Conservation (phyloP, 2,329 filamentous ascomycete species). For the Cordyceps militaris region DNA sequence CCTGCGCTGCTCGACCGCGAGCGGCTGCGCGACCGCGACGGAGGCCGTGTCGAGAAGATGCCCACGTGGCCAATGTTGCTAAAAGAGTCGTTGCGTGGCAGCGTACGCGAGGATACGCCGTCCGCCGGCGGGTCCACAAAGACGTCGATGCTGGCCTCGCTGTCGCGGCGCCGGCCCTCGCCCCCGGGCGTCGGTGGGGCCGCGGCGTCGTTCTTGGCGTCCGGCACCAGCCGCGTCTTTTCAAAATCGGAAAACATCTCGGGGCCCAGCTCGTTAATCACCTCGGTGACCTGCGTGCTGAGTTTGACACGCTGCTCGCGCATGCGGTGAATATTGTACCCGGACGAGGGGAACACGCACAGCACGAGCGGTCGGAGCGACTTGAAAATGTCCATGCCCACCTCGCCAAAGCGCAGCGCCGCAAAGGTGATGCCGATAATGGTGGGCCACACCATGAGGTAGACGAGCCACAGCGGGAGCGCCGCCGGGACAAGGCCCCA, state of each 20-base stretch:
- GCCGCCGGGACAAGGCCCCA: conserved; percentile 75
- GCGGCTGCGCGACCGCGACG: conserved; percentile 68
- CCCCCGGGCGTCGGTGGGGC: conserved; percentile 20
- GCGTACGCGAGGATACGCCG: conserved; percentile 37
- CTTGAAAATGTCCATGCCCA: conserved; percentile 98
- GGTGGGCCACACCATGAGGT: conserved; percentile 66
- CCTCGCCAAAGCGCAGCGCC: conserved; percentile 87
- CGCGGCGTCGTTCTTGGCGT: conserved; percentile 37
- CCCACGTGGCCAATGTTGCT: conserved; percentile 80
- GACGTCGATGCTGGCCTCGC: conserved; percentile 38
- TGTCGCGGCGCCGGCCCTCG: conserved; percentile 39
- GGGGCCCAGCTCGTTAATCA: conserved; percentile 92
- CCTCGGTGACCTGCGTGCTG: conserved; percentile 73
- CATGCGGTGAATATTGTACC: conserved; percentile 75
- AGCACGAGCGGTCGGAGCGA: conserved; percentile 82
- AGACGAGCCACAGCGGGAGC: conserved; percentile 72
- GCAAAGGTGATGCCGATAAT: conserved; percentile 89
- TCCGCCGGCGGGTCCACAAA: conserved; percentile 33
- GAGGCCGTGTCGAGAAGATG: conserved; percentile 82
- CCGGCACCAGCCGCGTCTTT: conserved; percentile 59
- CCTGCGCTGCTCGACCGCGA: conserved; percentile 64
- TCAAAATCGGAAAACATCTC: conserved; percentile 98
- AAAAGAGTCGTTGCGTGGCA: conserved; percentile 88
- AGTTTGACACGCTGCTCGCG: conserved; percentile 66
- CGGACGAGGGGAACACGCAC: conserved; percentile 75